These are phyloP conservation scores for Pythium aphanidermatum DNA, from an alignment of 352 stramenopile species.

Conservation along the genomic window DNA sequence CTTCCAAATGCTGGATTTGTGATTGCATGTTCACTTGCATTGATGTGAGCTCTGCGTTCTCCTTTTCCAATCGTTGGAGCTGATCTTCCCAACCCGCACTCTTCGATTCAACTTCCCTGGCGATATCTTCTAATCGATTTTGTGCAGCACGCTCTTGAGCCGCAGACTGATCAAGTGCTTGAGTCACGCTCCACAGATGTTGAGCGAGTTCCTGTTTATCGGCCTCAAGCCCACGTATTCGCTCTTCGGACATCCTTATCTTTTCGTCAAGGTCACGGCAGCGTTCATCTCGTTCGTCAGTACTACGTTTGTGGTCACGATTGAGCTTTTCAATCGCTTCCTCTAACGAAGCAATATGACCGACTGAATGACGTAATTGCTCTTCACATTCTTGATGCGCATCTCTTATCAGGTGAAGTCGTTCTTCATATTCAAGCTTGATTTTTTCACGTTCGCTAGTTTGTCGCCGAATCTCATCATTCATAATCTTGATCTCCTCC, in stretches of 20 bases:
- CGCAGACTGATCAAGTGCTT: conserved; percentile 35
- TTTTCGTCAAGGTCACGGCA: background rate
- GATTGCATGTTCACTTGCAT: conserved; percentile 30
- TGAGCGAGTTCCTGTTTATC: conserved; percentile 58
- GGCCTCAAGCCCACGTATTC: conserved; percentile 15
- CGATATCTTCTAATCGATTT: conserved; percentile 4
- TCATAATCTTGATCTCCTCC: conserved; percentile 51
- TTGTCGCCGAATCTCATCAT: conserved; percentile 46
- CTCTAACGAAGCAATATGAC: conserved; percentile 11
- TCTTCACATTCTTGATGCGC: conserved; percentile 27
- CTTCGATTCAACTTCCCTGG: conserved; percentile 24
- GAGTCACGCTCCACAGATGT: conserved; percentile 53
- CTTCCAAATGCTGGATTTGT: conserved; percentile 27
- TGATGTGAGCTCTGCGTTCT: conserved; percentile 30
- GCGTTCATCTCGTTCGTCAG: conserved; percentile 16
- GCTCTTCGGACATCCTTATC: conserved; percentile 3
- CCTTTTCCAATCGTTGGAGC: conserved; percentile 36
- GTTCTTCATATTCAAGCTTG: conserved; percentile 31
- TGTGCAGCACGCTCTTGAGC: conserved; percentile 25
- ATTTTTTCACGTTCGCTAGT: conserved; percentile 29
- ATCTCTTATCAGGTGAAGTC: conserved; percentile 20
- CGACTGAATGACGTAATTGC: conserved; percentile 17
- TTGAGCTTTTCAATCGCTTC: conserved; percentile 19
- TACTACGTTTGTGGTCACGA: conserved; percentile 9
- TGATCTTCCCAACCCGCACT: conserved; percentile 26